Conservation (phyloP, 2,329 filamentous ascomycete genomes). For the Epichloe gansuensis region DNA sequence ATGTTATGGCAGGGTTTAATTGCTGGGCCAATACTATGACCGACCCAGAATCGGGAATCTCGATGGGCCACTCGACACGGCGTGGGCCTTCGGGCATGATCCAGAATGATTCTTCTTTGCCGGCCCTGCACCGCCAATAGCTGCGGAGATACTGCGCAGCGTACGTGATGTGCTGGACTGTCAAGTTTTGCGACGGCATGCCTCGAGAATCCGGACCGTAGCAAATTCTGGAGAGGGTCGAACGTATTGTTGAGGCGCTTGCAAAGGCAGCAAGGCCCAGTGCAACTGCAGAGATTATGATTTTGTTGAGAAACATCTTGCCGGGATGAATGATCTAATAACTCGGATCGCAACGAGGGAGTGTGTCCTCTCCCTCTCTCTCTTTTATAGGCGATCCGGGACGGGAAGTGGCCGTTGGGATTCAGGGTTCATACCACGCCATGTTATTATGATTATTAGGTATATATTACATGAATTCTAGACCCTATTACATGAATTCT, state of each 20-base stretch:
- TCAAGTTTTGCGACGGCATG: conserved; percentile 1
- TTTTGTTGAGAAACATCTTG: too few species aligned
- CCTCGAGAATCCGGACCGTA: conserved; percentile 1
- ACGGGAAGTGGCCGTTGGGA: too few species aligned
- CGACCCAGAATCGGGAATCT: neutral
- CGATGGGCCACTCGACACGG: conserved; percentile 11
- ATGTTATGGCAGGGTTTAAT: conserved; percentile 5
- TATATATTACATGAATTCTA: too few species aligned
- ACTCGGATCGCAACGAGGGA: too few species aligned
- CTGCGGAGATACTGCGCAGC: conserved; percentile 3
- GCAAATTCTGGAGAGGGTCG: conserved; percentile 1
- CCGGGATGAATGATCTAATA: too few species aligned
- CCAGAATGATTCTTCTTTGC: conserved; percentile 2
- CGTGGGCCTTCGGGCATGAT: conserved; percentile 8
- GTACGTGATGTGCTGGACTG: neutral
- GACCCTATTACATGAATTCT: too few species aligned
- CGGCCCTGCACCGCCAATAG: neutral
- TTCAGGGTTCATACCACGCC: too few species aligned
- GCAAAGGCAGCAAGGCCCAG: too few species aligned
- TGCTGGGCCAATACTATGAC: conserved; percentile 8
- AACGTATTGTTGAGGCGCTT: neutral
- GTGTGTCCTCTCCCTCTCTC: too few species aligned
- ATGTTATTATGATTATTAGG: too few species aligned
- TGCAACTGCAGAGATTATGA: too few species aligned
- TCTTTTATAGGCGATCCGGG: too few species aligned